Percentiles rank a stretch among this genome's conserved stretches.
Evolutionary conservation across 352 stramenopile genomes (phyloP).

Genomic region (Globisporangium acanthophoron): DNA sequence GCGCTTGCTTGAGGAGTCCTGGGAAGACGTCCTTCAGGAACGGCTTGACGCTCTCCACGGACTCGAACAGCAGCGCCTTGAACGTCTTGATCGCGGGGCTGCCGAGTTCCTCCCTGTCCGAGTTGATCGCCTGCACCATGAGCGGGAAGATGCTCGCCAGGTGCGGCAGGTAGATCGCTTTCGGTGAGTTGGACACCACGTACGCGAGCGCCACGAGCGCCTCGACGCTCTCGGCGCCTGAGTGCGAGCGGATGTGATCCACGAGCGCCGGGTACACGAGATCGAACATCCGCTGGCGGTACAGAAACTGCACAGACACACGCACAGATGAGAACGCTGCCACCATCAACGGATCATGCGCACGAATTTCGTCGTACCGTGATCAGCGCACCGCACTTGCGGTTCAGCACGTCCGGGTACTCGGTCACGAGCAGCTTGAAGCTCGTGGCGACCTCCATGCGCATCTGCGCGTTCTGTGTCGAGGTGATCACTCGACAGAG

Average conservation of each 20-base stretch:
- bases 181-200: slow-evolving; percentile 77
- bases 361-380: slow-evolving; percentile 33
- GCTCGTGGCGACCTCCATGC: slow-evolving; percentile 73
- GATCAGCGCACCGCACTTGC: slow-evolving; percentile 77
- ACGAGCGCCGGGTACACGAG: slow-evolving; percentile 67
- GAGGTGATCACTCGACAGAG: slow-evolving; percentile 60
- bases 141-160: slow-evolving; percentile 76
- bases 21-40: slow-evolving; percentile 85
- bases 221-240: slow-evolving; percentile 38
- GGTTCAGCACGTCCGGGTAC: slow-evolving; percentile 75
- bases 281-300: slow-evolving; percentile 77
- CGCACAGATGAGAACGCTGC: neutral
- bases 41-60: slow-evolving; percentile 71
- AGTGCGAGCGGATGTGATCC: slow-evolving; percentile 48
- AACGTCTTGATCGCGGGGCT: slow-evolving; percentile 79
- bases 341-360: neutral
- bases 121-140: slow-evolving; percentile 80
- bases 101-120: slow-evolving; percentile 60
- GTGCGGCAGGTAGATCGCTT: slow-evolving; percentile 73
- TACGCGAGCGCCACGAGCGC: slow-evolving; percentile 73
- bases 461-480: slow-evolving; percentile 29
- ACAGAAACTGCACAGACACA: slow-evolving; percentile 45
- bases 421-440: slow-evolving; percentile 80
- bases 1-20: slow-evolving; percentile 75
- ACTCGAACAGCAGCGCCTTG: slow-evolving; percentile 69